Evolutionary conservation across 495 filamentous ascomycete species (phyloP).

Genomic region (Xylaria castorea): DNA sequence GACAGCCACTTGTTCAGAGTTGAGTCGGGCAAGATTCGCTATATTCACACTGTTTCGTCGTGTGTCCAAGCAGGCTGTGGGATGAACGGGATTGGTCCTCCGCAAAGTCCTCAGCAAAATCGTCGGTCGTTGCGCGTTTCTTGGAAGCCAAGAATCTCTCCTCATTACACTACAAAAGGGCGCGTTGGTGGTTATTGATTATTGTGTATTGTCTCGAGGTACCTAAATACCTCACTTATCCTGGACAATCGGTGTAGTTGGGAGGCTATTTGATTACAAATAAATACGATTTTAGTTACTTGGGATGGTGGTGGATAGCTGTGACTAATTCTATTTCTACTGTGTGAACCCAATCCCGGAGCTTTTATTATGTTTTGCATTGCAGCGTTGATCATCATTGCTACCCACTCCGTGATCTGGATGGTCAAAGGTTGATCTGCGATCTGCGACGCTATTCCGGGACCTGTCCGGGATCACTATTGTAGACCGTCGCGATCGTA

Average conservation of each 20-base stretch:
- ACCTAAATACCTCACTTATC: no score
- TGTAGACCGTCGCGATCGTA: neutral
- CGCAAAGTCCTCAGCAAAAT: conserved; percentile 8
- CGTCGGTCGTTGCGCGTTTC: neutral
- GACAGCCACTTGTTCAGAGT: conserved; percentile 47
- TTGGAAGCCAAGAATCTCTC: conserved; percentile 11
- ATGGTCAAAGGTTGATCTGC: neutral
- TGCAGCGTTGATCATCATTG: conserved; percentile 1
- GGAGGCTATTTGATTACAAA: neutral
- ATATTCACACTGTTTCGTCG: conserved; percentile 46
- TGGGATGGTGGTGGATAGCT: neutral
- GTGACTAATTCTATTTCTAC: neutral
- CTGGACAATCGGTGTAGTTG: neutral
- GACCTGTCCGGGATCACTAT: no score
- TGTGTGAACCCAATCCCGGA: neutral
- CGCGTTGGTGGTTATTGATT: neutral
- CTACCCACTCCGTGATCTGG: neutral
- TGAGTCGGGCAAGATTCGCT: conserved; percentile 47
- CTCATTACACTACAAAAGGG: neutral
- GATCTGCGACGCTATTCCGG: conserved; percentile 9
- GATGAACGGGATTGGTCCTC: conserved; percentile 33
- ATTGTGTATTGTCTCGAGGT: neutral
- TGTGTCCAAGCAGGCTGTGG: conserved; percentile 43
- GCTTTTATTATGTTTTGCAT: conserved; percentile 15
- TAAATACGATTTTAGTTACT: neutral